Evolutionary conservation across 2,329 filamentous ascomycete genomes (phyloP).

Genomic region (Venturia pyrina): DNA sequence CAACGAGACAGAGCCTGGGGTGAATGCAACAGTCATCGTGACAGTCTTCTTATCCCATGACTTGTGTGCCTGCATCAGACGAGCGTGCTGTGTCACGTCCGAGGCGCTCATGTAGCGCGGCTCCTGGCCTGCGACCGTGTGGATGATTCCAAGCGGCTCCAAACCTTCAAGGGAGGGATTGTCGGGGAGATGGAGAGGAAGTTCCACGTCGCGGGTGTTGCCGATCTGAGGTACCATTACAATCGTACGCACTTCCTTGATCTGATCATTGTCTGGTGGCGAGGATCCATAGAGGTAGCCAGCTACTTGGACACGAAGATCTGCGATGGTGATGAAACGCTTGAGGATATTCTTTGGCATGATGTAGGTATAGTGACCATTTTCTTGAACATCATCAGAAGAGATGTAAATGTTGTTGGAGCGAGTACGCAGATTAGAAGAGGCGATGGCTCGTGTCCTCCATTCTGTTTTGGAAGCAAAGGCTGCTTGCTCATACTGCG

Average conservation of each 20-base stretch:
- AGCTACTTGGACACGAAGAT: conserved; percentile 91
- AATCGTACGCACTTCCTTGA: conserved; percentile 95
- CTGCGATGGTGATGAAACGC: conserved; percentile 94
- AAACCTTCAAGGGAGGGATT: conserved; percentile 80
- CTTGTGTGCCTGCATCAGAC: conserved; percentile 73
- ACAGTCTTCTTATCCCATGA: conserved; percentile 83
- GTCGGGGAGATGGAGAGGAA: conserved; percentile 81
- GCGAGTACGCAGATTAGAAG: conserved; percentile 84
- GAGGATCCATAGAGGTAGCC: conserved; percentile 92
- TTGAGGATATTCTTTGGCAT: conserved; percentile 99
- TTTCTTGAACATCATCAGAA: conserved; percentile 82
- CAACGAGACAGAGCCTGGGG: conserved; percentile 88
- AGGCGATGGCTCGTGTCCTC: conserved; percentile 93
- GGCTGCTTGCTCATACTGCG: conserved; percentile 93
- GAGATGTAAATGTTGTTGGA: conserved; percentile 99
- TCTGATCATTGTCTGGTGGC: conserved; percentile 85
- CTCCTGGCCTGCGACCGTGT: conserved; percentile 91
- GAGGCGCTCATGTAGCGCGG: conserved; percentile 90
- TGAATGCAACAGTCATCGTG: conserved; percentile 93
- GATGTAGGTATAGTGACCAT: conserved; percentile 84
- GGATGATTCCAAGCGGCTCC: conserved; percentile 89
- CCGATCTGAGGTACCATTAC: conserved; percentile 97
- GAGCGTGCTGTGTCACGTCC: conserved; percentile 90
- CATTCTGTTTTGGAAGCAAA: conserved; percentile 99
- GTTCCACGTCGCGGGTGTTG: conserved; percentile 80